phyloP scores from a whole-genome alignment of 495 filamentous ascomycete genomes.

The Penicillium odoratum region DNA sequence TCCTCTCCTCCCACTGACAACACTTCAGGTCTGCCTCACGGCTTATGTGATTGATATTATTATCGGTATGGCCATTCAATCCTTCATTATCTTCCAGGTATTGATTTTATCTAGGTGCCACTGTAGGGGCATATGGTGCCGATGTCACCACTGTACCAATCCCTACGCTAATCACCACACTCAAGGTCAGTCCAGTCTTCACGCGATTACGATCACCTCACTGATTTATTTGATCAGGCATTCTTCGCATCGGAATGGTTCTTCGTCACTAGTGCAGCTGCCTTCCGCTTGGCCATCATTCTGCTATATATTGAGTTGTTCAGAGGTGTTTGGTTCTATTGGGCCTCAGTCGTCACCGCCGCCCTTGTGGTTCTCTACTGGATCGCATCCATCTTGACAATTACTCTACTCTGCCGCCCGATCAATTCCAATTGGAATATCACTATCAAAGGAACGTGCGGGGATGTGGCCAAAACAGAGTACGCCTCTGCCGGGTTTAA shows the following conservation, averaged over 20 bases:
- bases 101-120: neutral
- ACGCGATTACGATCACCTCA: too few species aligned
- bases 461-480: slow-evolving; percentile 13
- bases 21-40: neutral
- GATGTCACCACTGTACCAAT: neutral
- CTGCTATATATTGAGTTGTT: slow-evolving; percentile 6
- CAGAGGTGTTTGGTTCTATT: neutral
- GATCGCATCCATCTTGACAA: slow-evolving; percentile 16
- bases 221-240: neutral
- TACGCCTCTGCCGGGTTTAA: slow-evolving; percentile 25
- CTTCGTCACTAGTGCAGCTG: slow-evolving; percentile 1
- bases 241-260: slow-evolving; percentile 13
- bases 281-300: slow-evolving; percentile 7
- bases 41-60: neutral
- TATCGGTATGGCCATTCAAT: neutral
- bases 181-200: neutral
- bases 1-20: neutral
- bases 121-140: neutral
- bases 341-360: neutral
- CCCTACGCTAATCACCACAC: neutral
- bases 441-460: slow-evolving; percentile 16
- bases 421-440: slow-evolving; percentile 23
- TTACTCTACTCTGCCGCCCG: slow-evolving; percentile 22
- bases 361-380: slow-evolving; percentile 21
- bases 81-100: neutral